Evolutionary conservation across 768 basidiomycete species (phyloP).

Genomic region (Dictyophora rubrovolvata): DNA sequence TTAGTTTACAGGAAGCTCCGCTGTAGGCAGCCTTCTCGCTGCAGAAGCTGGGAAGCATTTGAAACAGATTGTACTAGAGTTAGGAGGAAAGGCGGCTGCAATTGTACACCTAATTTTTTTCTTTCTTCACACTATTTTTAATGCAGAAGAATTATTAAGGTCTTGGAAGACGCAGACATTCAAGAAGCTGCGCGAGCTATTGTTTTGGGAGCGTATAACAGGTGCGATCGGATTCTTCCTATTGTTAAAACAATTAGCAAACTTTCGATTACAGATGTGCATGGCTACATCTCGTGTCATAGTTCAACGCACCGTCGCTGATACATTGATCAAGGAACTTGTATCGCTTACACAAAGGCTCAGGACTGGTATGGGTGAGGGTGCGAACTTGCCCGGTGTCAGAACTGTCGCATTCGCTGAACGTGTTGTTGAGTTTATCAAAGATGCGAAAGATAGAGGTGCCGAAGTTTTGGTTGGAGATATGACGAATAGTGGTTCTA

Average conservation of each 20-base stretch:
- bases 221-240: not conserved
- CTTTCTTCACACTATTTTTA: not conserved
- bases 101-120: constrained; percentile 31
- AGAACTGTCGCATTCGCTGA: constrained; percentile 37
- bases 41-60: constrained; percentile 45
- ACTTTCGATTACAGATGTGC: constrained; percentile 31
- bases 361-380: constrained; percentile 28
- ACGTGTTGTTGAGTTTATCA: constrained; percentile 33
- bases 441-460: constrained; percentile 33
- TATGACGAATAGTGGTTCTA: constrained; percentile 25
- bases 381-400: constrained; percentile 26
- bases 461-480: constrained; percentile 38
- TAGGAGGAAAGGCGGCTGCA: constrained; percentile 44
- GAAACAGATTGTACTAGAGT: constrained; percentile 48
- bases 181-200: constrained; percentile 42
- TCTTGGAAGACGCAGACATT: constrained; percentile 43
- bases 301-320: constrained; percentile 33
- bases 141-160: constrained; percentile 20
- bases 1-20: constrained; percentile 48
- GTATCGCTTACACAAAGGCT: constrained; percentile 22
- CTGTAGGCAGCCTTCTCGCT: constrained; percentile 43
- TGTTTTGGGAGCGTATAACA: constrained; percentile 30
- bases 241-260: not conserved
- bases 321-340: constrained; percentile 26
- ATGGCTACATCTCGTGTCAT: constrained; percentile 53